Base-by-base conservation (phyloP, 495 filamentous ascomycete genomes). In the Melanomma pulvis-pyrius region DNA sequence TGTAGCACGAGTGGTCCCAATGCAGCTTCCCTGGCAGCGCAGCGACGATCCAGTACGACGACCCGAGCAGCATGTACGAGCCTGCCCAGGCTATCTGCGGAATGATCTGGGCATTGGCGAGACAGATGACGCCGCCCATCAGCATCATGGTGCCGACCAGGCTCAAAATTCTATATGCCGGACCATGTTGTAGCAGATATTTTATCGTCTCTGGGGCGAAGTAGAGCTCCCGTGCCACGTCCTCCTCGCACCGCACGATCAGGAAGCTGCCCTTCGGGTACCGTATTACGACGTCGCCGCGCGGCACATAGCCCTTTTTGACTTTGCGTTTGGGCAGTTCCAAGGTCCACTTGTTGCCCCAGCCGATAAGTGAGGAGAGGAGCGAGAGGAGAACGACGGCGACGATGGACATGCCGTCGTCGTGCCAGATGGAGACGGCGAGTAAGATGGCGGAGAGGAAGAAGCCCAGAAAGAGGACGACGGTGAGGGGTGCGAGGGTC, bases 111-210 rank as follows among this genome's bases (percentile, higher is more conserved):
- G 79, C 73, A 52, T 81, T 82, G 36, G 72, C 80, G 9, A 82
- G 74, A 32, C 71, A 75, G 61, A 82, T 77, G 63, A 82, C 78
- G 26, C 80, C 80, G 50, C 77, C 68, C 79, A 82, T 82, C 41
- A 82, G 79, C 61, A 79, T 74, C 56, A 82, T 64, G 13, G 80
- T 81, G 52, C 76, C 79, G 19, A 77, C 54, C 7, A 82, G 72
- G 29, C 76, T 78, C 46, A 82, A 73, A 11, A 81, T 41, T 15
- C 80, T 73, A 59, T 81, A 81, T 12, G 54, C 57, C 4, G 66
- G 67, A 0, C 67, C 71, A 47, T 74, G 61, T 19, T 59, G 60
- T 29, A 82, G 67, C 28, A 55, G 30, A 61, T 82, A 82, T 7
- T 74, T 25, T 55, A 81, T 79, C 22, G 76, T 73, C 59, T 81